Percentiles rank a stretch among this genome's conserved stretches.
phyloP scores from a whole-genome alignment of 768 basidiomycete species.

The Pleurotus sapidus region DNA sequence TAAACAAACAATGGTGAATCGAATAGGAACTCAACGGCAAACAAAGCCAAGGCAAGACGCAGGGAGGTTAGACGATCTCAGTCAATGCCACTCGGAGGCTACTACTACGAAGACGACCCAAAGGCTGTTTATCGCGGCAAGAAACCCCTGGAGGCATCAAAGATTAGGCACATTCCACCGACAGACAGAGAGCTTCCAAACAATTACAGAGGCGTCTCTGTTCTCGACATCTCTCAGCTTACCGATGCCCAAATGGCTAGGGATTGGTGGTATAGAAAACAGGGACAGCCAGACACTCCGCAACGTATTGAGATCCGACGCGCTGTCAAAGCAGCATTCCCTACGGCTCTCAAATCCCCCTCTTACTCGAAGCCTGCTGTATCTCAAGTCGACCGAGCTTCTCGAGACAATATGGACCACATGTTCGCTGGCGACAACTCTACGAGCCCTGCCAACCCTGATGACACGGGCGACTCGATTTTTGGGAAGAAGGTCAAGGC shows the following conservation, averaged over 20 bases:
- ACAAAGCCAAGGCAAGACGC: neutral
- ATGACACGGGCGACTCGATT: neutral
- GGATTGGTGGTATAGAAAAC: neutral
- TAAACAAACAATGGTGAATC: neutral
- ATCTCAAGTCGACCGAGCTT: too few species aligned
- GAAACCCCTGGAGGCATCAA: neutral
- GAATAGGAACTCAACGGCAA: neutral
- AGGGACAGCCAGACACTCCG: neutral
- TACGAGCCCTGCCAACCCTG: neutral
- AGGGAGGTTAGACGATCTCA: neutral
- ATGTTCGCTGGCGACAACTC: neutral
- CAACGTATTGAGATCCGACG: neutral
- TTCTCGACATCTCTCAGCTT: conserved; percentile 2
- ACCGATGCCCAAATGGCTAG: neutral
- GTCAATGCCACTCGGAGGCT: conserved; percentile 1
- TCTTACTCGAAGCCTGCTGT: too few species aligned
- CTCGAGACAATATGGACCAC: too few species aligned
- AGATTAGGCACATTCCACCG: neutral
- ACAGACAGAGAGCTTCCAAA: neutral
- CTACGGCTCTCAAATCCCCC: too few species aligned
- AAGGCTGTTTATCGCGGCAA: conserved; percentile 5
- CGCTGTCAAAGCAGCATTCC: too few species aligned
- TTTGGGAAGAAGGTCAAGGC: neutral
- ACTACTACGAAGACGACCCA: neutral
- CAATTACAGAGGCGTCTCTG: neutral